These are phyloP conservation scores for Coniochaeta ligniaria DNA, from an alignment of 2,329 filamentous ascomycete genomes.

Conservation along the genomic window DNA sequence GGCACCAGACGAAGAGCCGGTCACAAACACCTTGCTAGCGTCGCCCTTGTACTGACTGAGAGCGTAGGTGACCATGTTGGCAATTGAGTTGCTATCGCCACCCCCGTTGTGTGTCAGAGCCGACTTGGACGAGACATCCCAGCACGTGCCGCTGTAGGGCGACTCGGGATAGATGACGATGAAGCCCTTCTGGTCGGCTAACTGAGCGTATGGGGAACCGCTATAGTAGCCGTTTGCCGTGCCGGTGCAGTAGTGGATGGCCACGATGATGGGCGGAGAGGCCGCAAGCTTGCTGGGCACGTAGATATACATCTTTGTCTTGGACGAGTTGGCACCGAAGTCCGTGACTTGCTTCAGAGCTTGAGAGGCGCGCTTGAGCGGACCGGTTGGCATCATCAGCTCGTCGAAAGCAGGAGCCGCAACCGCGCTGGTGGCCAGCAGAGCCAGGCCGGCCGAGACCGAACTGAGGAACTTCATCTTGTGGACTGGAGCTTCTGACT, in stretches of 20 bases:
- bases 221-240: constrained; percentile 43
- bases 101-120: constrained; percentile 43
- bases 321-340: constrained; percentile 20
- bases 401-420: constrained; percentile 13
- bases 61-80: constrained; percentile 46
- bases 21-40: constrained; percentile 37
- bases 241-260: constrained; percentile 49
- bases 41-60: constrained; percentile 41
- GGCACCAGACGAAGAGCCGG: constrained; percentile 38
- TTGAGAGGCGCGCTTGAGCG: constrained; percentile 14
- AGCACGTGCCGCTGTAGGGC: constrained; percentile 38
- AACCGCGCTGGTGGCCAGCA: constrained; percentile 7
- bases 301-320: constrained; percentile 22
- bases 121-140: constrained; percentile 46
- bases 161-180: constrained; percentile 43
- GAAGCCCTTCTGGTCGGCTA: constrained; percentile 48
- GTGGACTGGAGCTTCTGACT: background rate
- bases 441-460: constrained; percentile 7
- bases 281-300: constrained; percentile 27
- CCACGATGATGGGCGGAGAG: constrained; percentile 44
- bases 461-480: constrained; percentile 12
- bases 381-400: constrained; percentile 10
- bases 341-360: constrained; percentile 20
- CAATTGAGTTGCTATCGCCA: constrained; percentile 42
- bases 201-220: constrained; percentile 41